Evolutionary conservation across 345 rosid species (phyloP).

Genomic region (Microthlaspi erraticum): DNA sequence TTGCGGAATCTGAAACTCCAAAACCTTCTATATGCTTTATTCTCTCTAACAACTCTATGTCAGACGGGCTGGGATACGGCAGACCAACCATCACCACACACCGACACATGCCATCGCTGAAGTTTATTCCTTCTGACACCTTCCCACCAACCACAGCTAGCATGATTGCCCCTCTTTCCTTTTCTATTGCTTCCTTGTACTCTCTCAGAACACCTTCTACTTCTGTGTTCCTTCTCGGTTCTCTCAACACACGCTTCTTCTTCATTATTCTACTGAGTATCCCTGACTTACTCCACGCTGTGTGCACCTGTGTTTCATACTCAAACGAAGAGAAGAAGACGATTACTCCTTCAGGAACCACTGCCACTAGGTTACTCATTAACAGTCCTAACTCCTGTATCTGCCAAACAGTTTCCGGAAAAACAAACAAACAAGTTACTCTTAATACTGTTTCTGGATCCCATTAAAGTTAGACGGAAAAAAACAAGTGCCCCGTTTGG

Average conservation of each 20-base stretch:
- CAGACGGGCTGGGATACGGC: slow-evolving; percentile 88
- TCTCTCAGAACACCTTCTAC: slow-evolving; percentile 78
- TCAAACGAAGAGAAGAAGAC: slow-evolving; percentile 97
- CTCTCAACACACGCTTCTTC: slow-evolving; percentile 80
- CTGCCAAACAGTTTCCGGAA: slow-evolving; percentile 49
- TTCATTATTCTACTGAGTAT: slow-evolving; percentile 76
- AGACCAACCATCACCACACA: slow-evolving; percentile 97
- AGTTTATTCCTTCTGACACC: slow-evolving; percentile 98
- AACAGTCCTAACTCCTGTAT: slow-evolving; percentile 82
- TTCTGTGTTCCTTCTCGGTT: slow-evolving; percentile 73
- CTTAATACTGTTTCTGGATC: slow-evolving; percentile 25
- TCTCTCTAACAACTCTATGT: slow-evolving; percentile 86
- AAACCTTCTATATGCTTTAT: slow-evolving; percentile 82
- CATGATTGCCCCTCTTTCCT: slow-evolving; percentile 74
- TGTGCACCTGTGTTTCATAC: slow-evolving; percentile 75
- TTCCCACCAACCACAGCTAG: slow-evolving; percentile 96
- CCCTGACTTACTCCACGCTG: slow-evolving; percentile 78
- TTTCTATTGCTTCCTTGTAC: slow-evolving; percentile 75
- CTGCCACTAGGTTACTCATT: slow-evolving; percentile 78
- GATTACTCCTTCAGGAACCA: slow-evolving; percentile 88
- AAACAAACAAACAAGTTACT: slow-evolving; percentile 10
- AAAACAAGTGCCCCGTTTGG: slow-evolving; percentile 8
- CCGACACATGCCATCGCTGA: slow-evolving; percentile 95
- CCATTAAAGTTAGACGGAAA: neutral
- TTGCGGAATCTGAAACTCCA: slow-evolving; percentile 54